Evolutionary conservation across 1,284 basidiomycete genomes (phyloP), one percentile per base, ranked within the genome.

Genomic region (Naganishia liquefaciens): DNA sequence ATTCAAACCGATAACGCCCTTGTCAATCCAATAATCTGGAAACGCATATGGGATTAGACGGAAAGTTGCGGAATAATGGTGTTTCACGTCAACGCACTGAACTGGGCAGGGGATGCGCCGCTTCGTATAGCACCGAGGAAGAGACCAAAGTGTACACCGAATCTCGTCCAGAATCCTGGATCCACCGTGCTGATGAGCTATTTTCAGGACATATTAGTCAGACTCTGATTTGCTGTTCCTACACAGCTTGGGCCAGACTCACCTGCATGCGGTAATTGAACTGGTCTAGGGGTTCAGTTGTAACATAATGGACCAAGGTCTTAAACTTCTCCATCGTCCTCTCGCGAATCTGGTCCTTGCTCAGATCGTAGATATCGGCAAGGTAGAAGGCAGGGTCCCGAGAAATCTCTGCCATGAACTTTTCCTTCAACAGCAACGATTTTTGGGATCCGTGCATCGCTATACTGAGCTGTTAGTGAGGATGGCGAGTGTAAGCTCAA

Each of bases 81-180:
- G 21, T 40, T 25, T 17, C 21, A 19, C 13, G 21, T 33, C 23
- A 3, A 74, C 76, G 63, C 42, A 76, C 76, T 74, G 53, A 79
- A 70, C 70, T 80, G 78, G 61, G 74, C 74, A 3, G 75, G 69
- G 1, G 80, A 80, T 9, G 79, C 79, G 17, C 77, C 78, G 33
- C 75, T 74, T 47, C 78, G 71, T 15, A 80, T 68, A 13, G 77
- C 76, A 40, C 81, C 81, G 9, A 84, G 74, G 75, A 84, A 84
- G 23, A 84, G 76, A 33, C 83, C 84, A 69, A 82, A 83, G 68
- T 81, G 80, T 3, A 84, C 83, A 63, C 83, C 83, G 69, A 83
- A 82, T 47, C 76, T 73, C 0, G 83, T 84, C 82, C 82, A 84
- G 72, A 84, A 84, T 4, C 77, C 80, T 0, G 83, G 83, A 69